These are phyloP conservation scores for Alternaria brassicae DNA, from an alignment of 2,329 filamentous ascomycete species.

Conservation along the genomic window DNA sequence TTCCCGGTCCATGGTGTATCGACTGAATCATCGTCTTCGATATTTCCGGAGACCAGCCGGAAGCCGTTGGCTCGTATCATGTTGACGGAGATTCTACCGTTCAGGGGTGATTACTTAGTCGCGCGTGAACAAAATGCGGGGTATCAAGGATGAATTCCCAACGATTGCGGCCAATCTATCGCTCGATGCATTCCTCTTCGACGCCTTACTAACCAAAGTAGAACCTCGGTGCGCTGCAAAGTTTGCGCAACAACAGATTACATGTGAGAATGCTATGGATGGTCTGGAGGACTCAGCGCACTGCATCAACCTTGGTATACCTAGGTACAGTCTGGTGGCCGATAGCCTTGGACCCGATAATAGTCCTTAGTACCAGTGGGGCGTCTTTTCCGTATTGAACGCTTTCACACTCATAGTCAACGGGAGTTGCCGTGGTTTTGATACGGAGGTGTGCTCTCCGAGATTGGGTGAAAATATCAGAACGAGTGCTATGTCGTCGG, in stretches of 20 bases:
- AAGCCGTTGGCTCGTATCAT: constrained; percentile 14
- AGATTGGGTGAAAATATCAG: not conserved
- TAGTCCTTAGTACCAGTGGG: not conserved
- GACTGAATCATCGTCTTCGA: not conserved
- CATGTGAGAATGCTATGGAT: not conserved
- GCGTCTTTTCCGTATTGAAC: not conserved
- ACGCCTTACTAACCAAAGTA: not conserved
- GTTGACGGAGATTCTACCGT: constrained; percentile 17
- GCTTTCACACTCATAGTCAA: not conserved
- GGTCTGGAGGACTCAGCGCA: not conserved
- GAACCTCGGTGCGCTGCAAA: constrained; percentile 3
- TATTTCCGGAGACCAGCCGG: constrained; percentile 13
- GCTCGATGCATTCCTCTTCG: not conserved
- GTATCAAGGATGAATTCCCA: constrained; percentile 15
- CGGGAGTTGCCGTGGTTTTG: not conserved
- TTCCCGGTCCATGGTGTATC: constrained; percentile 1
- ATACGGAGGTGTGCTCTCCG: not conserved
- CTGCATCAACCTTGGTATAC: not conserved
- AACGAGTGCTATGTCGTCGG: not conserved
- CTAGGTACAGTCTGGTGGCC: not conserved
- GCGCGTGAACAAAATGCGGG: constrained; percentile 21
- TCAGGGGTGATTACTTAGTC: constrained; percentile 11
- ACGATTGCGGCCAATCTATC: not conserved
- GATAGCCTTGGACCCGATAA: not conserved
- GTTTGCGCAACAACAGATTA: not conserved